Percentiles rank a stretch among this genome's conserved stretches.
These are phyloP conservation scores for Plasmodium fragile DNA, from an alignment of 169 alveolate genomes.

Conservation along the genomic window DNA sequence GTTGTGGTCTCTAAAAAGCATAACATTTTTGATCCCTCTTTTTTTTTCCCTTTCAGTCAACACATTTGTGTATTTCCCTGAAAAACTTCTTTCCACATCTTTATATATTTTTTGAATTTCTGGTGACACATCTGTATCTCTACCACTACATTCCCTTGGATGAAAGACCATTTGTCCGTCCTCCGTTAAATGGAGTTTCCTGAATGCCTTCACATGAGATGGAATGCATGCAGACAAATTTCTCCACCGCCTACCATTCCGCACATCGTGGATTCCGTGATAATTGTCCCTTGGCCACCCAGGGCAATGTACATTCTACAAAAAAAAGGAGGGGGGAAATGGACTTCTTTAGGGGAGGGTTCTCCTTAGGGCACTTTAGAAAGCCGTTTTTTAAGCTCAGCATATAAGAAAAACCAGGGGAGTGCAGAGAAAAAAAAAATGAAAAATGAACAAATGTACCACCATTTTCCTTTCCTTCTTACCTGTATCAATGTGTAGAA, in stretches of 20 bases:
- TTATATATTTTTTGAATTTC: background rate
- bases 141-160: background rate
- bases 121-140: background rate
- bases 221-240: conserved; percentile 3
- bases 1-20: background rate
- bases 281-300: background rate
- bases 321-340: background rate
- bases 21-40: background rate
- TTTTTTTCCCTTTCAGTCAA: background rate
- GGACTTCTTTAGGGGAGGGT: background rate
- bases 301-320: background rate
- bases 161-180: background rate
- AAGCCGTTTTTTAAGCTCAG: background rate
- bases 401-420: background rate
- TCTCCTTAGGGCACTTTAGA: background rate
- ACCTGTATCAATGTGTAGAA: background rate
- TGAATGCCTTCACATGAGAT: conserved; percentile 9
- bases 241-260: background rate
- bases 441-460: background rate
- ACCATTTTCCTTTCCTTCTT: background rate
- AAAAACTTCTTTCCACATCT: background rate
- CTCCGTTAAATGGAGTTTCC: background rate
- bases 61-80: background rate
- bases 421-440: background rate
- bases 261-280: background rate